Evolutionary conservation across 108 stramenopile genomes (phyloP).

Genomic region (Skeletonema menzelii): DNA sequence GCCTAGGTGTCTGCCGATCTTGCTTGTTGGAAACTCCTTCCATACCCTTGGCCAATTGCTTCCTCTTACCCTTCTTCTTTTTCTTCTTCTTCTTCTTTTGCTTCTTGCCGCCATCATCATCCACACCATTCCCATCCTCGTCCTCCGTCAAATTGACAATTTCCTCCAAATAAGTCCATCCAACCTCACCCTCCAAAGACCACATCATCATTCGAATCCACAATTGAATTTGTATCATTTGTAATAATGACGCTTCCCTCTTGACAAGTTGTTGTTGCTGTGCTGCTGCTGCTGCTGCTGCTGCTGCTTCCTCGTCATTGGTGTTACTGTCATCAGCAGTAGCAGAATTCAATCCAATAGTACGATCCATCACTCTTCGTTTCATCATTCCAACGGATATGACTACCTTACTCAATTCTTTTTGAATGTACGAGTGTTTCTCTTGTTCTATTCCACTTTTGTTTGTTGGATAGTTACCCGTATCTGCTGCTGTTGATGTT

Average conservation of each 20-base stretch:
- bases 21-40: background rate
- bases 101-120: background rate
- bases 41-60: background rate
- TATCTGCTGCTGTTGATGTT: too few species aligned
- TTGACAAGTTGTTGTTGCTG: background rate
- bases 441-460: background rate
- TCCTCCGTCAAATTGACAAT: conserved; percentile 6
- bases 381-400: conserved; percentile 6
- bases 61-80: background rate
- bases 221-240: conserved; percentile 30
- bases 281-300: background rate
- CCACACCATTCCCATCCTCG: background rate
- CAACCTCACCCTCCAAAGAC: conserved; percentile 26
- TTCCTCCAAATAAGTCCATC: conserved; percentile 20
- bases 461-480: background rate
- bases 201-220: conserved; percentile 48
- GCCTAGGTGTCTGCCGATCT: conserved; percentile 5
- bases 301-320: background rate
- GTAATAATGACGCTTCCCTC: conserved; percentile 9
- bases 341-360: background rate
- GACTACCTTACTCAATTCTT: background rate
- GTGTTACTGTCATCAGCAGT: background rate
- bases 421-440: background rate
- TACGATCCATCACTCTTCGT: conserved; percentile 18
- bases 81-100: conserved; percentile 7